phyloP scores from a whole-genome alignment of 768 basidiomycete genomes.

The Punctularia strigosozonata region DNA sequence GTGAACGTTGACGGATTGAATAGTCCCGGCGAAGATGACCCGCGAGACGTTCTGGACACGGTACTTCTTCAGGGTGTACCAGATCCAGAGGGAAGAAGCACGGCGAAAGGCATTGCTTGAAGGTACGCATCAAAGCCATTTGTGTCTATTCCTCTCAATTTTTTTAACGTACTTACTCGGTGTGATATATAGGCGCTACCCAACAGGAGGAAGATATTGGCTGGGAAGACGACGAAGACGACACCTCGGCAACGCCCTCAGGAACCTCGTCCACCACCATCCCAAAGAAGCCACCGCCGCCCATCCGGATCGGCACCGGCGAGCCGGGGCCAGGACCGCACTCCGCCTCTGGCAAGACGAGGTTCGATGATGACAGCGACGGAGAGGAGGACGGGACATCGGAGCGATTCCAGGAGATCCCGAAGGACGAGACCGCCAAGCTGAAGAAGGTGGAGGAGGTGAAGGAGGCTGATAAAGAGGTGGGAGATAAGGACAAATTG shows the following conservation, averaged over 20 bases:
- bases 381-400: neutral
- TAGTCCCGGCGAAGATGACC: conserved; percentile 53
- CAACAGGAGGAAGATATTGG: conserved; percentile 81
- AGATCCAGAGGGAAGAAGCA: conserved; percentile 69
- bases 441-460: too few relatives aligned
- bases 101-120: conserved; percentile 67
- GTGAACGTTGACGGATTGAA: neutral
- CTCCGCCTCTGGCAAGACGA: conserved; percentile 5
- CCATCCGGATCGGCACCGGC: neutral
- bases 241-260: conserved; percentile 18
- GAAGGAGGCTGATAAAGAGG: too few relatives aligned
- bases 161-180: conserved; percentile 5
- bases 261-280: neutral
- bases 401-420: too few relatives aligned
- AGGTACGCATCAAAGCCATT: conserved; percentile 29
- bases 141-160: neutral
- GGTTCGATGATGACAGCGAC: neutral
- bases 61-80: conserved; percentile 82
- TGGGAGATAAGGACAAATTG: conserved; percentile 2
- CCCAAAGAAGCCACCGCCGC: neutral
- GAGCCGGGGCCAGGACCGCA: neutral
- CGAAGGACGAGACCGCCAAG: too few relatives aligned
- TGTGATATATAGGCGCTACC: conserved; percentile 40
- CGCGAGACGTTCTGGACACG: conserved; percentile 72
- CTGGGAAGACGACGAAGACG: conserved; percentile 93